These are phyloP conservation scores for Plantago major DNA, from an alignment of 257 asterid genomes.

Conservation along the genomic window DNA sequence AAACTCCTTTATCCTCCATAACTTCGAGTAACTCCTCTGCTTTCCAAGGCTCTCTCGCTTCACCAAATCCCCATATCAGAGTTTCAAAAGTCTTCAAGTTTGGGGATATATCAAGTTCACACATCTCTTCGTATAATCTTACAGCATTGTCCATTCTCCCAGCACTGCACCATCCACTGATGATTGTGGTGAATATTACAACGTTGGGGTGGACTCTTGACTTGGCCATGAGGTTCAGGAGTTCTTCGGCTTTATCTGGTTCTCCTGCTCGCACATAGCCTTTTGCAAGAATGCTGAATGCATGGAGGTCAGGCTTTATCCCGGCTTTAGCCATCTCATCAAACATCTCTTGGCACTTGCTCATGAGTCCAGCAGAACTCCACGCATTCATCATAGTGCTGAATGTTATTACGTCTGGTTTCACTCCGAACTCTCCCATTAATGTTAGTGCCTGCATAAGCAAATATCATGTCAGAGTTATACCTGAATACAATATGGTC, in stretches of 20 bases:
- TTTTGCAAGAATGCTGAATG: slow-evolving; percentile 93
- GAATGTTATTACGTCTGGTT: slow-evolving; percentile 84
- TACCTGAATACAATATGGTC: too few relatives aligned
- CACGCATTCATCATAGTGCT: slow-evolving; percentile 95
- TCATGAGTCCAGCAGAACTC: slow-evolving; percentile 84
- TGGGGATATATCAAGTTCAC: slow-evolving; percentile 55
- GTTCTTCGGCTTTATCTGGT: slow-evolving; percentile 67
- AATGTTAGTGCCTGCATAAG: slow-evolving; percentile 47
- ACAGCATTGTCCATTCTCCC: slow-evolving; percentile 74
- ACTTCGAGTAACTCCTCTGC: slow-evolving; percentile 65
- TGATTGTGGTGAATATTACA: slow-evolving; percentile 85
- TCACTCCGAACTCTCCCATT: slow-evolving; percentile 81
- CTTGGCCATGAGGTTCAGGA: slow-evolving; percentile 46
- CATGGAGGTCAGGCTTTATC: slow-evolving; percentile 72
- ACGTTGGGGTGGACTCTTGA: slow-evolving; percentile 66
- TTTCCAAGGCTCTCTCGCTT: slow-evolving; percentile 86
- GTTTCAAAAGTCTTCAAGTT: slow-evolving; percentile 82
- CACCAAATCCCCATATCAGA: slow-evolving; percentile 93
- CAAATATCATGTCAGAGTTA: not conserved
- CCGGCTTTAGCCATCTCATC: slow-evolving; percentile 67
- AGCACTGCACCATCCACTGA: slow-evolving; percentile 93
- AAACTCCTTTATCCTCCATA: slow-evolving; percentile 56
- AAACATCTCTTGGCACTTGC: slow-evolving; percentile 70
- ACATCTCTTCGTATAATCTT: slow-evolving; percentile 53
- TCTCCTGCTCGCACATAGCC: slow-evolving; percentile 81